Base-by-base conservation (phyloP, 495 filamentous ascomycete genomes). In the Hypoxylon lienhwacheense region DNA sequence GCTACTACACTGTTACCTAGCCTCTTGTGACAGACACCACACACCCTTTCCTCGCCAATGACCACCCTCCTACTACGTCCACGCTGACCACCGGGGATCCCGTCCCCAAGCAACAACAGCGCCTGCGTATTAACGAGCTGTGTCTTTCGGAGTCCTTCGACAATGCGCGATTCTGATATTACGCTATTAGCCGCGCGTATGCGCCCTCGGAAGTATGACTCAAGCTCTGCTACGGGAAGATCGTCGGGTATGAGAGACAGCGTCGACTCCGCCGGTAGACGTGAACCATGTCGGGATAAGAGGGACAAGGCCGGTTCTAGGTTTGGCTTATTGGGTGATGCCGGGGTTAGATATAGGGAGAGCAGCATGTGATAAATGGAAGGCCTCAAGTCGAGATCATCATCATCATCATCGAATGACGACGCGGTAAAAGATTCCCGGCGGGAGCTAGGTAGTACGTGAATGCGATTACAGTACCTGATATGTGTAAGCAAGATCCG, bases 311-410 rank as follows among this genome's bases (percentile, higher is more conserved):
- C 93, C 1, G 91, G 88, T 0, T 72, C 78, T 59, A 91, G 86
- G 57, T 88, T 88, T 5, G 83, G 81, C 46, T 81, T 70, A 60
- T 96, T 78, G 1, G 86, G 84, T 5, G 84, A 73, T 5, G 90
- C 90, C 2, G 93, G 95, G 3, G 81, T 81, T 4, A 98, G 84
- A 64, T 97, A 98, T 11, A 99, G 81, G 5, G 89, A 88, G 7
- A 99, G 78, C 11, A 98, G 82, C 8, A 85, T 93, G 62, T 95
- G 83, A 68, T 96, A 96, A 62, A 97, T 95, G 29, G 89, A 87
- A 7, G 83, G 79, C 37, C 81, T 68, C 10, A 76, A 68, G 44
- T 84, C 82, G 35, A 74, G 63, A 32, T 86, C 80, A 5, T 75
- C 64, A 10, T 35, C 48, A 39, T 76, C 66, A 10, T 35, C 48